Percentiles rank a stretch among this genome's conserved stretches.
Conservation (phyloP, 805 yeast genomes). For the Saccharomyces kudriavzevii region DNA sequence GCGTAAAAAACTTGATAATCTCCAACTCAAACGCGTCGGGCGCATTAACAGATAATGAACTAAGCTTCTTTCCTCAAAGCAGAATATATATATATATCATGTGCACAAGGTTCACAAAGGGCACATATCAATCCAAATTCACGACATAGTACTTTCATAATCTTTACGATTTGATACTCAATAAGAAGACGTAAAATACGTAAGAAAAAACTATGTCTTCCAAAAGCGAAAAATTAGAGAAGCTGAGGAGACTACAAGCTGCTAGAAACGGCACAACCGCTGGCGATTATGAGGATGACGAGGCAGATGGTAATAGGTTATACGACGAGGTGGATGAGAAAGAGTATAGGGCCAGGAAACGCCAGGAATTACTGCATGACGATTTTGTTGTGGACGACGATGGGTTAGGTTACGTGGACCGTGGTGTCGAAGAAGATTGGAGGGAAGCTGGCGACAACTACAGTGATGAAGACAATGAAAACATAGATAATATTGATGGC, state of each 20-base stretch:
- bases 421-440: slow-evolving; percentile 82
- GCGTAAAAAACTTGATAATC: background rate
- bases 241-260: slow-evolving; percentile 52
- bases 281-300: slow-evolving; percentile 36
- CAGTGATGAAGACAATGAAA: slow-evolving; percentile 47
- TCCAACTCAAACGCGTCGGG: background rate
- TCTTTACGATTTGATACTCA: background rate
- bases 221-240: slow-evolving; percentile 43
- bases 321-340: slow-evolving; percentile 87
- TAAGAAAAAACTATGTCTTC: slow-evolving; percentile 27
- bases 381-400: slow-evolving; percentile 93
- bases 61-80: background rate
- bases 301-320: slow-evolving; percentile 43
- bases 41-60: background rate
- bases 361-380: slow-evolving; percentile 74
- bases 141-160: background rate
- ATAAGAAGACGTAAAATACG: background rate
- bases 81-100: background rate
- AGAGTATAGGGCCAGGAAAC: slow-evolving; percentile 64
- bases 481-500: slow-evolving; percentile 7
- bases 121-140: background rate
- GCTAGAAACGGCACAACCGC: slow-evolving; percentile 34
- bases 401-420: slow-evolving; percentile 89
- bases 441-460: slow-evolving; percentile 41
- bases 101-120: background rate